These are phyloP conservation scores for Salix exigua DNA, from an alignment of 345 rosid species.

Conservation along the genomic window DNA sequence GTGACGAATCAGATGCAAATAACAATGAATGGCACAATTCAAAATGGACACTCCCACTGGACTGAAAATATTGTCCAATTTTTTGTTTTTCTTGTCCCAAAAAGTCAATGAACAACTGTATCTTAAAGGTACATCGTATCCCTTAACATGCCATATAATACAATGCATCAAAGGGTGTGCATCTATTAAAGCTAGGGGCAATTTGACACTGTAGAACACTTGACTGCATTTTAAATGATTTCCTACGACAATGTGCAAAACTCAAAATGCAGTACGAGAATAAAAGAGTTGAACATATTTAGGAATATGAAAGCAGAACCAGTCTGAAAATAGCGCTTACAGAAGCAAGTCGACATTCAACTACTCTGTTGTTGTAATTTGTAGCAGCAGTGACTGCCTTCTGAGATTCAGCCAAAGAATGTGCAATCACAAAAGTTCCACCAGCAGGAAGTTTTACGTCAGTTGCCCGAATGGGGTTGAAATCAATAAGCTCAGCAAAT, in stretches of 20 bases:
- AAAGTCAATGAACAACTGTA: neutral
- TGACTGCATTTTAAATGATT: neutral
- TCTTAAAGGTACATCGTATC: neutral
- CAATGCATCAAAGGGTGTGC: neutral
- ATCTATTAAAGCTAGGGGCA: neutral
- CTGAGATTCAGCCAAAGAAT: conserved; percentile 92
- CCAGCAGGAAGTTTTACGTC: conserved; percentile 94
- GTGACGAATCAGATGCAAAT: neutral
- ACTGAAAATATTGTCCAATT: neutral
- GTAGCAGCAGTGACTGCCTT: conserved; percentile 97
- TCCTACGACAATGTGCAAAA: neutral
- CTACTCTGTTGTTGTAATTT: conserved; percentile 94
- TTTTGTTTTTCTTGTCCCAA: neutral
- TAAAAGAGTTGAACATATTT: neutral
- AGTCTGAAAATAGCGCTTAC: conserved; percentile 41
- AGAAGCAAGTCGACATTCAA: conserved; percentile 89
- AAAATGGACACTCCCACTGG: neutral
- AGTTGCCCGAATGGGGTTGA: conserved; percentile 93
- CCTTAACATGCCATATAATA: neutral
- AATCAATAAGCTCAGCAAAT: conserved; percentile 99
- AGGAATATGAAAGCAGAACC: neutral
- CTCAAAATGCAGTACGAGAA: neutral
- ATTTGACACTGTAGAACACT: neutral
- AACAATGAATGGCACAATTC: neutral
- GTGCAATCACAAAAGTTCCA: conserved; percentile 91